Evolutionary conservation across 208 protist genomes (phyloP).

Genomic region (Acanthamoeba royreba): DNA sequence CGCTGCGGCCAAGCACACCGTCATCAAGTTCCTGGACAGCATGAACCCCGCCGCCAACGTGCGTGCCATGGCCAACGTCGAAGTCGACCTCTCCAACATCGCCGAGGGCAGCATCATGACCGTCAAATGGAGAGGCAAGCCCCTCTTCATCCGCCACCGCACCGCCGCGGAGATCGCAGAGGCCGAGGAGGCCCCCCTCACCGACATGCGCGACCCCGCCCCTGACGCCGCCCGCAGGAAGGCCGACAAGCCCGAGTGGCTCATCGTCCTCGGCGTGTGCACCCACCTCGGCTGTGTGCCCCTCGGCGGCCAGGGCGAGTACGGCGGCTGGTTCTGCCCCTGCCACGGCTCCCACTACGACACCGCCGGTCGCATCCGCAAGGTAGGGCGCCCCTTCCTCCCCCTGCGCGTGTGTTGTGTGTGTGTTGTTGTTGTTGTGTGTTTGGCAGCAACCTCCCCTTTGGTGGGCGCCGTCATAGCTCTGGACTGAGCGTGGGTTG

Average conservation of each 20-base stretch:
- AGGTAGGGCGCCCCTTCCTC: conserved; percentile 71
- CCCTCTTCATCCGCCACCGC: conserved; percentile 96
- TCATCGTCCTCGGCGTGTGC: conserved; percentile 97
- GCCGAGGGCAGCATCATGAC: conserved; percentile 89
- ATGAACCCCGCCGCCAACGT: conserved; percentile 84
- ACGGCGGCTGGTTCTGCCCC: conserved; percentile 97
- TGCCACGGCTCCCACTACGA: conserved; percentile 99
- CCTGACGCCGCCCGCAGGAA: conserved; percentile 87
- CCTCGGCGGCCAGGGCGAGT: conserved; percentile 94
- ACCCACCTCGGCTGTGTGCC: conserved; percentile 98
- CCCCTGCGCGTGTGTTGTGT: too few species aligned
- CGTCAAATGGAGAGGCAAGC: conserved; percentile 98
- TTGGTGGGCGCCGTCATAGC: too few species aligned
- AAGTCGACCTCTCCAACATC: conserved; percentile 93
- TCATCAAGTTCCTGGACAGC: conserved; percentile 73
- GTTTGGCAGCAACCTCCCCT: too few species aligned
- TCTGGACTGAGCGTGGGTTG: too few species aligned
- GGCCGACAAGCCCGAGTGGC: conserved; percentile 87
- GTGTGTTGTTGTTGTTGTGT: too few species aligned
- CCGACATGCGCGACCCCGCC: conserved; percentile 92
- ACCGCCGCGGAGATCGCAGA: conserved; percentile 91
- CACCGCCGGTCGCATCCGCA: conserved; percentile 95
- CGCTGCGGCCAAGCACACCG: conserved; percentile 53
- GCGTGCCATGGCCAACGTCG: conserved; percentile 94
- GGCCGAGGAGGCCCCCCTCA: conserved; percentile 76